A percentile compares a stretch with the other conserved stretches of the same genome.
Evolutionary conservation across 2,329 filamentous ascomycete genomes (phyloP).

Genomic region (Neocatenulostroma microsporum): DNA sequence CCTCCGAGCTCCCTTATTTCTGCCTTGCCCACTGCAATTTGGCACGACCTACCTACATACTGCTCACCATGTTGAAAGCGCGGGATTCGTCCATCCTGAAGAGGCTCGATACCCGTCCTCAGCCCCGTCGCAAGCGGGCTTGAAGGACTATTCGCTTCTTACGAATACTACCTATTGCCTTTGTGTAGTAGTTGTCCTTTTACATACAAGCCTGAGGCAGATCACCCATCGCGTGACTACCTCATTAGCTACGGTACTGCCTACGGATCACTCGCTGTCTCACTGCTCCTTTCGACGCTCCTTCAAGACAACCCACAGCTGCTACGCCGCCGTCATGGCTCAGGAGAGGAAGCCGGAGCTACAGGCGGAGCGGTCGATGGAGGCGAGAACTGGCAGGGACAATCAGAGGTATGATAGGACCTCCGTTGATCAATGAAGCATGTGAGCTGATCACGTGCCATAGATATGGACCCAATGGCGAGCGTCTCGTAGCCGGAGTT

Average conservation of each 20-base stretch:
- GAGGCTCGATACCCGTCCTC: constrained; percentile 39
- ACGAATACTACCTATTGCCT: constrained; percentile 5
- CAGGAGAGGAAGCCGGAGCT: constrained; percentile 33
- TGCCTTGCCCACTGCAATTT: neutral
- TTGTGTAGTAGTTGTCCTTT: neutral
- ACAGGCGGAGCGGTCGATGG: constrained; percentile 43
- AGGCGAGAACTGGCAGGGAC: constrained; percentile 67
- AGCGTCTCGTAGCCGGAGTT: constrained; percentile 89
- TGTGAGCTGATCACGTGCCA: constrained; percentile 17
- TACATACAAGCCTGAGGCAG: constrained; percentile 1
- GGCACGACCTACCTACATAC: constrained; percentile 9
- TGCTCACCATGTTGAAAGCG: constrained; percentile 22
- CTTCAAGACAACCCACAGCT: constrained; percentile 13
- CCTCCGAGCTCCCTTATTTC: too few relatives aligned
- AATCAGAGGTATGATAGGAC: constrained; percentile 54
- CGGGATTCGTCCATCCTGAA: constrained; percentile 30
- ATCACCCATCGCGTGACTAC: constrained; percentile 4
- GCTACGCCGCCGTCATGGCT: constrained; percentile 32
- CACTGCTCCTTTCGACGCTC: constrained; percentile 14
- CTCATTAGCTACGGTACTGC: too few relatives aligned
- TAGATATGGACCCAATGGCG: constrained; percentile 87
- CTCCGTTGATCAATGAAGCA: neutral
- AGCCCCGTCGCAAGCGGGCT: constrained; percentile 45
- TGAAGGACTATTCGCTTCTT: constrained; percentile 29
- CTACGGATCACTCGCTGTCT: neutral